phyloP scores from a whole-genome alignment of 2,329 filamentous ascomycete species.

The Nemania abortiva region DNA sequence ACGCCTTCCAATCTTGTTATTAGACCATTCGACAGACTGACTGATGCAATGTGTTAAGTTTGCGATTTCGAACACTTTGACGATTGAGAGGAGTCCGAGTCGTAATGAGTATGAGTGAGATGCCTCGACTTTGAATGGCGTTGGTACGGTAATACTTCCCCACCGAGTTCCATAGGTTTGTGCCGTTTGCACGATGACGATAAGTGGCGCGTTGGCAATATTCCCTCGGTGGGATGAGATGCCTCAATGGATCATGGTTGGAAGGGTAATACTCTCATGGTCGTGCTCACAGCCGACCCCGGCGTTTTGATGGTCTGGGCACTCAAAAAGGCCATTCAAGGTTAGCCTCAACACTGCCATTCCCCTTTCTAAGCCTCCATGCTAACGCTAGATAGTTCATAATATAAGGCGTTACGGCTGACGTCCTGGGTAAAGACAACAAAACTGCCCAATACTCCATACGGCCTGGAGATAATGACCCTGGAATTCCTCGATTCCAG shows the following conservation, averaged over 20 bases:
- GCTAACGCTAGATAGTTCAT: conserved; percentile 35
- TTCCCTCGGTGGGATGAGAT: conserved; percentile 29
- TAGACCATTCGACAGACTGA: not conserved
- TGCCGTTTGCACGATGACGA: conserved; percentile 22
- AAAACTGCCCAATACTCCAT: conserved; percentile 48
- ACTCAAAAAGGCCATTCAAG: conserved; percentile 31
- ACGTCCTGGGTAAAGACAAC: conserved; percentile 52
- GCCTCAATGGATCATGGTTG: conserved; percentile 32
- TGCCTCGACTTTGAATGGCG: conserved; percentile 33
- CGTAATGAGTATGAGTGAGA: conserved; percentile 44
- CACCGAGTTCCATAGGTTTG: conserved; percentile 14
- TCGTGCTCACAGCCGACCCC: conserved; percentile 38
- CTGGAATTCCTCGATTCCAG: conserved; percentile 21
- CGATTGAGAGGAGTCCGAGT: conserved; percentile 42
- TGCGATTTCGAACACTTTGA: conserved; percentile 45
- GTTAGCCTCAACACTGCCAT: conserved; percentile 26
- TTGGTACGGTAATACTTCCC: conserved; percentile 32
- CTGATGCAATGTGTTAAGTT: conserved; percentile 31
- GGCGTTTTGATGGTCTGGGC: conserved; percentile 33
- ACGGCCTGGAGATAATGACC: conserved; percentile 37
- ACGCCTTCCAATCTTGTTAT: not conserved
- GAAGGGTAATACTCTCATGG: conserved; percentile 39
- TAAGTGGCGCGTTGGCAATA: conserved; percentile 24
- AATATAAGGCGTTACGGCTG: conserved; percentile 40
- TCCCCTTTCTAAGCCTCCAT: not conserved